Evolutionary conservation across 116 monocot species (phyloP), one percentile per base, ranked within the genome.

Genomic region (Zostera marina): DNA sequence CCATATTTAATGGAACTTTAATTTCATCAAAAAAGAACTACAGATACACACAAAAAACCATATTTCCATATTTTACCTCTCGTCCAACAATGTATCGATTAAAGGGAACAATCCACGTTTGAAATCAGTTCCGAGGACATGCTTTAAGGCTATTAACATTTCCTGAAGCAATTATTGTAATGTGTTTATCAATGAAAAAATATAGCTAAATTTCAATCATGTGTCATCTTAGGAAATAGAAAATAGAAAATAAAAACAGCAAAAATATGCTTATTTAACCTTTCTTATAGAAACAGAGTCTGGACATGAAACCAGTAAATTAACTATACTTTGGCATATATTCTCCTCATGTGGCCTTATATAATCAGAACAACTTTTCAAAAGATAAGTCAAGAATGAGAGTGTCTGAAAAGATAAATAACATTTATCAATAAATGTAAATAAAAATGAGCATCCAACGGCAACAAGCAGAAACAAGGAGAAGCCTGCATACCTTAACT

Each of bases 271-370:
- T 59, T 9, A 9, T 17, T 64, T 51, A 48, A 88, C 96, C 83
- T 86, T 98, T 66, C 98, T 77, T 47, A 90, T 86, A 25, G 90
- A 83, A 52, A 90, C 81, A 22, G 98, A 82, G 55, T 98, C 98
- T 13, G 98, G 90, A 55, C 98, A 98, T 11, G 90, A 90, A 47
- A 98, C 90, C 62, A 98, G 86, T 80, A 98, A 75, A 72, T 82
- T 98, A 14, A 98, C 98, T 61, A 98, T 90, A 54, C 98, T 98
- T 68, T 86, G 90, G 72, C 98, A 98, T 20, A 98, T 90, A 73
- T 73, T 86, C 67, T 98, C 98, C 63, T 98, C 98, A 39, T 98
- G 86, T 11, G 82, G 79, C 67, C 74, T 80, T 65, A 98, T 90
- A 64, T 78, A 79, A 47, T 98, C 90, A 44, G 86, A 80, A 49